phyloP scores from a whole-genome alignment of 352 stramenopile genomes.

The Peronospora destructor region DNA sequence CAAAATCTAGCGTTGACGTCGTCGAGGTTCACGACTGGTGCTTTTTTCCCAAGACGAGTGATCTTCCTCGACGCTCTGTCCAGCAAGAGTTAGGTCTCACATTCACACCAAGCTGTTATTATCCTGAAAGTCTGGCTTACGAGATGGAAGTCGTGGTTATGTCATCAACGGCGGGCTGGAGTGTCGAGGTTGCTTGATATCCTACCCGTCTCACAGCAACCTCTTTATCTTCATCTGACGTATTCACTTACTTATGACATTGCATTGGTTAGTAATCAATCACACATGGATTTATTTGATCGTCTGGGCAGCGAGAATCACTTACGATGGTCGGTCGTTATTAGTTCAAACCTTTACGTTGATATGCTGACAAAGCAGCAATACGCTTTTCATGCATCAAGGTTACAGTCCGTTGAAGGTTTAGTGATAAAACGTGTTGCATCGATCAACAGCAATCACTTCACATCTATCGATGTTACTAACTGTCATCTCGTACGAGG shows the following conservation, averaged over 20 bases:
- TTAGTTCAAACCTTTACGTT: no score
- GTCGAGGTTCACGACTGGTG: conserved; percentile 11
- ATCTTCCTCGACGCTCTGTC: conserved; percentile 26
- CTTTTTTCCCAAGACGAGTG: conserved; percentile 20
- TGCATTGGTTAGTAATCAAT: no score
- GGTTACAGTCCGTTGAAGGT: no score
- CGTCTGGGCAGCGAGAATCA: no score
- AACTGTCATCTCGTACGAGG: conserved; percentile 22
- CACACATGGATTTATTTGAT: no score
- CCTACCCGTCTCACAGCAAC: conserved; percentile 1
- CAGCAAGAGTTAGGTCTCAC: conserved; percentile 18
- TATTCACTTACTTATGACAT: no score
- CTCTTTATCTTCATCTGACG: not conserved
- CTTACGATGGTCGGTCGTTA: no score
- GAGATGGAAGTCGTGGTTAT: conserved; percentile 5
- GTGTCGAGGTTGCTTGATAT: conserved; percentile 18
- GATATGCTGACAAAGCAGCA: no score
- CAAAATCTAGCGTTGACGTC: conserved; percentile 7
- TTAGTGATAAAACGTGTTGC: no score
- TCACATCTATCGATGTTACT: no score
- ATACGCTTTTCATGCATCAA: no score
- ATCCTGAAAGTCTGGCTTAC: conserved; percentile 23
- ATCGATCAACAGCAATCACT: no score
- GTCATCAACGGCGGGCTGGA: conserved; percentile 11
- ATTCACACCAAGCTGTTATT: conserved; percentile 18